Base-by-base conservation (phyloP, 2,329 filamentous ascomycete genomes). In the Scedosporium aurantiacum region DNA sequence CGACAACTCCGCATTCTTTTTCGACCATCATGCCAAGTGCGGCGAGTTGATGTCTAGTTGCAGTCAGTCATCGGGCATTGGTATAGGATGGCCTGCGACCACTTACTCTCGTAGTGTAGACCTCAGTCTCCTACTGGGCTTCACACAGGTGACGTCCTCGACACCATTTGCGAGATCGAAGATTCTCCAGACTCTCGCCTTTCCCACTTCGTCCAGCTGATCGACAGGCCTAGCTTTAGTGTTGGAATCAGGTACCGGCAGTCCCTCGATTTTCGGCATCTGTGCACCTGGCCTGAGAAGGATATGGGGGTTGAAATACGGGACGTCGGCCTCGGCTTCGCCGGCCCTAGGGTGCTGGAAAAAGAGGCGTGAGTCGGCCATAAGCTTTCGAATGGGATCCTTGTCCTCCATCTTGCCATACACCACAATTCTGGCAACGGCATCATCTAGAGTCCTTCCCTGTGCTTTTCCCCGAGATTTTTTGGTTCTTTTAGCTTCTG, bases 1-100 rank as follows among this genome's bases (percentile, higher is more conserved):
- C 62, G 16, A 61, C 56, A 56, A 69, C 64, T 25, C 66, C 64
- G 63, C 63, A 66, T 32, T 57, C 7, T 10, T 32, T 57, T 21
- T 58, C 45, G 16, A n/a, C 28, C n/a, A 41, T 61, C 23, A 54
- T 23, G 2, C 14, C 25, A 5, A 56, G 25, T 56, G 52, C 52
- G 10, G 12, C 8, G 12, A 23, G 18, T 25, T 56, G 52, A 7
- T 56, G 52, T 8, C 52, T 56, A n/a, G n/a, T 28, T n/a, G 12
- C 8, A 32, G 25, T 18, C n/a, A n/a, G n/a, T n/a, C n/a, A n/a
- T n/a, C n/a, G n/a, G n/a, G n/a, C n/a, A n/a, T n/a, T n/a, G n/a
- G n/a, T n/a, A n/a, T n/a, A n/a, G n/a, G n/a, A n/a, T n/a, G n/a
- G n/a, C n/a, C n/a, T n/a, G n/a, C n/a, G n/a, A 27, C 27, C 45